Conservation (phyloP, 2,329 filamentous ascomycete genomes). For the Aplosporella prunicola region DNA sequence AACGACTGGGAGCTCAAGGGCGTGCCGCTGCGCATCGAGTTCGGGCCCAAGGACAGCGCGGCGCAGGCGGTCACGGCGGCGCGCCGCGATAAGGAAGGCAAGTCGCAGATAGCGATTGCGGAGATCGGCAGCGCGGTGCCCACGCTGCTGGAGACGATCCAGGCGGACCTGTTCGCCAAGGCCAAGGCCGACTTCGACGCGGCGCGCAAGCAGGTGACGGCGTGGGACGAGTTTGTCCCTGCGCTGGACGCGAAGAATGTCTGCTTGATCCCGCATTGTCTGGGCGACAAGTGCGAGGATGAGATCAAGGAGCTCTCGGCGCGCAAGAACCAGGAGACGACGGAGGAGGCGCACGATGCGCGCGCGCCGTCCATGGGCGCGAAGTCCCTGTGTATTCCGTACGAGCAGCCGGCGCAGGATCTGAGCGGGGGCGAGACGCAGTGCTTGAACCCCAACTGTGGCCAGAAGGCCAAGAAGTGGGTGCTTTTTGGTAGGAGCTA, state of each 20-base stretch:
- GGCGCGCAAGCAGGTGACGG: conserved; percentile 69
- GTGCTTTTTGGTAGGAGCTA: conserved; percentile 71
- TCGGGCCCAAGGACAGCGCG: conserved; percentile 87
- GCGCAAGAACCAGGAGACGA: conserved; percentile 56
- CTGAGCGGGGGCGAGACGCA: conserved; percentile 74
- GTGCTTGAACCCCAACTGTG: conserved; percentile 84
- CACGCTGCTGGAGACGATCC: conserved; percentile 78
- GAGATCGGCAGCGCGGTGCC: conserved; percentile 67
- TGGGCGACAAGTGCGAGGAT: conserved; percentile 78
- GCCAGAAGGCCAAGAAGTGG: conserved; percentile 68
- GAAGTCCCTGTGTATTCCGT: conserved; percentile 69
- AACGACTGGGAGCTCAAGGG: conserved; percentile 98
- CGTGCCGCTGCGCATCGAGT: conserved; percentile 86
- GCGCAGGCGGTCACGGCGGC: conserved; percentile 76
- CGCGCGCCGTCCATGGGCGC: conserved; percentile 66
- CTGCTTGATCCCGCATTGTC: conserved; percentile 82
- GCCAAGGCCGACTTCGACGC: conserved; percentile 69
- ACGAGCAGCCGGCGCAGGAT: conserved; percentile 74
- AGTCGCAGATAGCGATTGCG: conserved; percentile 55
- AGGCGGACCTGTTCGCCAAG: conserved; percentile 67
- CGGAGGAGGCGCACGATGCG: conserved; percentile 60
- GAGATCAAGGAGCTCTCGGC: conserved; percentile 89
- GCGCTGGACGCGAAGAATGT: conserved; percentile 88
- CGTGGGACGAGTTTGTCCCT: conserved; percentile 88
- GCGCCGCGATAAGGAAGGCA: conserved; percentile 70